Conservation (phyloP, 2,329 filamentous ascomycete genomes). For the Ascochyta clinopodiicola region DNA sequence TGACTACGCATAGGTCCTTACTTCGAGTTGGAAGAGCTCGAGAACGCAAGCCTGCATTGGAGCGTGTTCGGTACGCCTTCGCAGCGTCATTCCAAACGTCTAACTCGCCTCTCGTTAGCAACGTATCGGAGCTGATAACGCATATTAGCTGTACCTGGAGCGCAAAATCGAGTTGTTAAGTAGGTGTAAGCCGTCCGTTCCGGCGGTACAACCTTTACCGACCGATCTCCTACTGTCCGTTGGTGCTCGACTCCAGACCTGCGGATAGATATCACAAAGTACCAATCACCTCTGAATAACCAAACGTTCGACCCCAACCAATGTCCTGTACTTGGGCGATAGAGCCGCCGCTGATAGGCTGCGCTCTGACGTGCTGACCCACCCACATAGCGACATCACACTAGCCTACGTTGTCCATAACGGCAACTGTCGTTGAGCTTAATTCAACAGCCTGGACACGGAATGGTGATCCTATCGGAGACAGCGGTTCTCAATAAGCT, state of each 20-base stretch:
- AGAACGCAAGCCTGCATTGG: neutral
- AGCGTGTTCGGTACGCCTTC: slow-evolving; percentile 21
- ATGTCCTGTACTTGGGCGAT: neutral
- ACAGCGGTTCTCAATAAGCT: neutral
- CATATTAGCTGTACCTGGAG: slow-evolving; percentile 47
- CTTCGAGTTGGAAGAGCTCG: neutral
- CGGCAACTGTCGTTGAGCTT: neutral
- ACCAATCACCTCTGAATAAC: neutral
- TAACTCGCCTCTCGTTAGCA: neutral
- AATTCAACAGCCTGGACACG: neutral
- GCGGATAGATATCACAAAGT: too few relatives aligned
- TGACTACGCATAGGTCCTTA: neutral
- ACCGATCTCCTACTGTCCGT: slow-evolving; percentile 19
- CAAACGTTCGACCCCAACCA: neutral
- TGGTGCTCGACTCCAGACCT: too few relatives aligned
- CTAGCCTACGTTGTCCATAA: slow-evolving; percentile 5
- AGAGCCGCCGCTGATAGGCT: neutral
- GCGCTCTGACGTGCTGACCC: slow-evolving; percentile 17
- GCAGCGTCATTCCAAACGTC: slow-evolving; percentile 20
- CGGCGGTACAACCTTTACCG: slow-evolving; percentile 38
- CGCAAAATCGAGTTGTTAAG: slow-evolving; percentile 43
- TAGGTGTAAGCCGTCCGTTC: slow-evolving; percentile 39
- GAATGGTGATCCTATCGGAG: neutral
- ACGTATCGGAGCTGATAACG: neutral
- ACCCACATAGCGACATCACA: slow-evolving; percentile 17